A percentile compares a stretch with the other conserved stretches of the same genome.
Conservation (phyloP, 2,329 filamentous ascomycete genomes). For the Ophiostoma ulmi region DNA sequence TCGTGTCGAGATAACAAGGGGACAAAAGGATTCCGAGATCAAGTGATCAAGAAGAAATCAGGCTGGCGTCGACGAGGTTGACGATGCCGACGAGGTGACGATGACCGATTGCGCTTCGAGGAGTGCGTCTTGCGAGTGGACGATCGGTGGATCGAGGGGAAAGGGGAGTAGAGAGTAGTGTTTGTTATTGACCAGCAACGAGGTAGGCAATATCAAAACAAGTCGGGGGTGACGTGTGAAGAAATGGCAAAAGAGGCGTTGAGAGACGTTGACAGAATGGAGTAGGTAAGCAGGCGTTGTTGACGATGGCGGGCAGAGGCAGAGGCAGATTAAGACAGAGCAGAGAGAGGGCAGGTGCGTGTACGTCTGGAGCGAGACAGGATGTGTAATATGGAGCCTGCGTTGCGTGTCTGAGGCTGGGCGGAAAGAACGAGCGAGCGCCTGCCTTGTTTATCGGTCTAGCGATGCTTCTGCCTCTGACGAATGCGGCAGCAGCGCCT, state of each 20-base stretch:
- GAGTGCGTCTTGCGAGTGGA: not conserved
- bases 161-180: not conserved
- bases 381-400: conserved; percentile 10
- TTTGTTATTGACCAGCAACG: not conserved
- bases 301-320: conserved; percentile 11
- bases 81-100: not conserved
- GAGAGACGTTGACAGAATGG: not conserved
- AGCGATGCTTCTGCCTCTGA: conserved; percentile 4
- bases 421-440: conserved; percentile 5
- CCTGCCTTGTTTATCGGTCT: conserved; percentile 7
- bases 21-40: not conserved
- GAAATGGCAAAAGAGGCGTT: not conserved
- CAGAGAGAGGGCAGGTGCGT: conserved; percentile 9
- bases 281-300: conserved; percentile 12
- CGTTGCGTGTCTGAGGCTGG: conserved; percentile 9
- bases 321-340: not conserved
- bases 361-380: not conserved
- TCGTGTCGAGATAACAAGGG: not conserved
- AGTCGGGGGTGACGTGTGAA: not conserved
- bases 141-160: not conserved
- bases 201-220: not conserved
- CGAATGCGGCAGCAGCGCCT: conserved; percentile 11
- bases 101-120: conserved; percentile 5
- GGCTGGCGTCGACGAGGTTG: not conserved
- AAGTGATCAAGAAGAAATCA: not conserved